A percentile compares a stretch with the other conserved stretches of the same genome.
Evolutionary conservation across 768 basidiomycete species (phyloP).

Genomic region (Galerina sulciceps): DNA sequence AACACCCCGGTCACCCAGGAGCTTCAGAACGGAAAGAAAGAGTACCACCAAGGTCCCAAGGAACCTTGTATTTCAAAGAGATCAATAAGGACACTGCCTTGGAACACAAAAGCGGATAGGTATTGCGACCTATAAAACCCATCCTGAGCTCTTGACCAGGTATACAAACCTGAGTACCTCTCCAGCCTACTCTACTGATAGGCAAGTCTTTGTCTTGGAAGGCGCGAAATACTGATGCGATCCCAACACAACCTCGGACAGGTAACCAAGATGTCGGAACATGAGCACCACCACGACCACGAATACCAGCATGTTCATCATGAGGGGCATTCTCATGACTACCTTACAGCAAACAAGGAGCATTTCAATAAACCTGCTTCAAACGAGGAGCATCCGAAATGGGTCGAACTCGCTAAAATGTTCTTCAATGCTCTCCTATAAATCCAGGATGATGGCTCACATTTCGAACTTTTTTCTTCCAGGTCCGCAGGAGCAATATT

Average conservation of each 20-base stretch:
- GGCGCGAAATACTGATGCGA: too few species aligned
- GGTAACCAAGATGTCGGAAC: not conserved
- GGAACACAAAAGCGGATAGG: too few species aligned
- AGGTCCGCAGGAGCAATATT: constrained; percentile 43
- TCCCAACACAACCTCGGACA: not conserved
- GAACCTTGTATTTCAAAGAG: too few species aligned
- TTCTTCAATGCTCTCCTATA: constrained; percentile 1
- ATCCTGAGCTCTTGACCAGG: too few species aligned
- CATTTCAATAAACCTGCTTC: constrained; percentile 35
- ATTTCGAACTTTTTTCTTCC: not conserved
- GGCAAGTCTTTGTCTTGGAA: too few species aligned
- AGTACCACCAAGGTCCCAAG: too few species aligned
- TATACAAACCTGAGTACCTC: too few species aligned
- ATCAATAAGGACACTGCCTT: too few species aligned
- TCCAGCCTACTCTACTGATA: too few species aligned
- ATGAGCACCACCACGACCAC: not conserved
- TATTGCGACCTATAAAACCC: too few species aligned
- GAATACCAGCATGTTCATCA: constrained; percentile 13
- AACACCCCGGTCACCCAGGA: too few species aligned
- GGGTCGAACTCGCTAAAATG: constrained; percentile 29
- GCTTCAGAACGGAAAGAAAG: too few species aligned
- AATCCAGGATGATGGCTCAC: not conserved
- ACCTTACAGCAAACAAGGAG: constrained; percentile 38
- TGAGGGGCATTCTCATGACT: constrained; percentile 20
- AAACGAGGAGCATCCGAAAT: constrained; percentile 20